A percentile compares a stretch with the other conserved stretches of the same genome.
These are phyloP conservation scores for Nothomitra cinnamomea DNA, from an alignment of 2,329 filamentous ascomycete genomes.

Conservation along the genomic window DNA sequence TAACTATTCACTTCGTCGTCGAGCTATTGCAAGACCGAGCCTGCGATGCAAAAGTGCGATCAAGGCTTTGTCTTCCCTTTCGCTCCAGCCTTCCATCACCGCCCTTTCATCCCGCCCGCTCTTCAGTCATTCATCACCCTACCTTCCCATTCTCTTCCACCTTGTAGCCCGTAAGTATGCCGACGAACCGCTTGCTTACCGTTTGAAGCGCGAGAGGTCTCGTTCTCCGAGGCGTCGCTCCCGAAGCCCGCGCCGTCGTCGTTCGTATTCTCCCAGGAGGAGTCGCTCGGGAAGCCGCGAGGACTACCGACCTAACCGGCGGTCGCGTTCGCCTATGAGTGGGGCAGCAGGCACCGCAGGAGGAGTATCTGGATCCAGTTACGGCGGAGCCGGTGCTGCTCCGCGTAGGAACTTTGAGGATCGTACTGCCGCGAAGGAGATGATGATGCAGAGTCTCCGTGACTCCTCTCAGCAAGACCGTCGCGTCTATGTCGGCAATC, in stretches of 20 bases:
- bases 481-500: slow-evolving; percentile 96
- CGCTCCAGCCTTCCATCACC: slow-evolving; percentile 7
- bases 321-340: slow-evolving; percentile 75
- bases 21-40: not conserved
- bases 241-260: slow-evolving; percentile 34
- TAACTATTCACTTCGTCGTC: not conserved
- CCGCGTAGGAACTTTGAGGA: slow-evolving; percentile 71
- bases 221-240: slow-evolving; percentile 53
- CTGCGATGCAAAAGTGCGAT: not conserved
- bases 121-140: slow-evolving; percentile 2
- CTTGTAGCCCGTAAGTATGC: not conserved
- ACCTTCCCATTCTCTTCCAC: slow-evolving; percentile 2
- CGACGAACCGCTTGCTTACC: slow-evolving; percentile 17
- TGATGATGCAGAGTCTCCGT: slow-evolving; percentile 89
- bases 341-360: slow-evolving; percentile 49
- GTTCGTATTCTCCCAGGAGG: slow-evolving; percentile 41
- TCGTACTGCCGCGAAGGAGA: slow-evolving; percentile 65
- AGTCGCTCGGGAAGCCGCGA: slow-evolving; percentile 64
- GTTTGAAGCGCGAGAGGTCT: slow-evolving; percentile 61
- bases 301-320: slow-evolving; percentile 27
- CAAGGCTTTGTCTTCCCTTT: not conserved
- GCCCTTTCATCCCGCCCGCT: not conserved
- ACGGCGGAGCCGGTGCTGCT: slow-evolving; percentile 37
- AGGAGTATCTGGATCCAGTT: slow-evolving; percentile 47
- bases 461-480: slow-evolving; percentile 97